Evolutionary conservation across 2,329 filamentous ascomycete species (phyloP), one percentile per base, ranked within the genome.

Genomic region (Colletotrichum higginsianum): DNA sequence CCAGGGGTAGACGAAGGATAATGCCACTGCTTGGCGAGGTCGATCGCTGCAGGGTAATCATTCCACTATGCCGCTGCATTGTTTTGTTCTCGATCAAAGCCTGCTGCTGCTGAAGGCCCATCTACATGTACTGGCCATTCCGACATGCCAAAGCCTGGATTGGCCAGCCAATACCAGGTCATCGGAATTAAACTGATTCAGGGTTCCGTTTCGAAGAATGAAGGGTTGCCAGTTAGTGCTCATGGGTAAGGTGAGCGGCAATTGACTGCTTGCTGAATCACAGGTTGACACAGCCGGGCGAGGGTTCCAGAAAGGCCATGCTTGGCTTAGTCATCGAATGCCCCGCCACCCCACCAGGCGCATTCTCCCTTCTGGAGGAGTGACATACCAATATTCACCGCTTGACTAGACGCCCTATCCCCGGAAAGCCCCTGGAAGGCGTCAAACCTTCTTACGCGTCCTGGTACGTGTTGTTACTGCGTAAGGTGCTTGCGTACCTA

Each of bases 21-120:
- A 46, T 30, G 47, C 40, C 26, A 44, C 42, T 18, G 49, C 65
- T 69, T 69, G 69, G 69, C 69, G 26, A 26, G 53, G 69, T 44
- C 42, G 65, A 72, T 72, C 69, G 23, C 66, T 69, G 58, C 69
- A 47, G 35, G 65, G n/a, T 58, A 58, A 72, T 72, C 53, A 64
- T 26, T 42, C 12, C 53, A 55, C 58, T 44, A 63, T 47, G 55
- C 15, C 30, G 47, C 18, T 72, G 38, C 53, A 60, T 53, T 69
- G 69, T 18, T 71, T 71, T 35, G 30, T 35, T 60, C 49, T 6
- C 4, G 38, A 38, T 44, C 64, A 11, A 40, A 49, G 67, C 38
- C 50, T 53, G 15, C 23, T 55, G 15, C 23, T 60, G 23, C 46
- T n/a, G 23, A 38, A 21, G 2, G 46, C 50, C 52, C 49, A 42